These are phyloP conservation scores for Mollisiaceae sp. DNA, from an alignment of 2,329 filamentous ascomycete genomes.

Conservation along the genomic window DNA sequence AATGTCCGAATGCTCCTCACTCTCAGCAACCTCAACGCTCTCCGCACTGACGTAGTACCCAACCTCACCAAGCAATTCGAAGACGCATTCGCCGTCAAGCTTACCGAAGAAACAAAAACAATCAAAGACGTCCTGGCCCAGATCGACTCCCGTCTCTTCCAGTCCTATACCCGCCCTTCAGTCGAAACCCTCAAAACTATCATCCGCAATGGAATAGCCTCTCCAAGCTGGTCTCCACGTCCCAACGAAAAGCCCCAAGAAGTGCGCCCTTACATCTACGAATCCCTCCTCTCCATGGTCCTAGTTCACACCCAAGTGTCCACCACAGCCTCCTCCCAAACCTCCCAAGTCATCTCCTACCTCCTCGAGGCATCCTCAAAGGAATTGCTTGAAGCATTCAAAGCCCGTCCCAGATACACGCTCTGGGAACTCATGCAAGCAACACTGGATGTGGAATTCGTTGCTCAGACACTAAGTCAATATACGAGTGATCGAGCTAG, in stretches of 20 bases:
- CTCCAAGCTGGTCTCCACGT: conserved; percentile 72
- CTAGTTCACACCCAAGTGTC: conserved; percentile 90
- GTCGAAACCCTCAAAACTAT: conserved; percentile 70
- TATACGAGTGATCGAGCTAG: conserved; percentile 86
- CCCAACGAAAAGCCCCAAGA: conserved; percentile 65
- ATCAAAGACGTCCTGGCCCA: conserved; percentile 89
- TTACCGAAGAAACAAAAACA: conserved; percentile 91
- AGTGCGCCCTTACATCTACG: conserved; percentile 88
- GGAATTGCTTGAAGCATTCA: conserved; percentile 83
- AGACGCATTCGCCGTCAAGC: conserved; percentile 88
- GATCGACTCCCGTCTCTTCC: conserved; percentile 90
- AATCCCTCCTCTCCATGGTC: conserved; percentile 82
- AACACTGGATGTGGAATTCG: conserved; percentile 95
- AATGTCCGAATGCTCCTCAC: conserved; percentile 94
- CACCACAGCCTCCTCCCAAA: conserved; percentile 77
- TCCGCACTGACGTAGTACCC: conserved; percentile 83
- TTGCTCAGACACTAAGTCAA: conserved; percentile 88
- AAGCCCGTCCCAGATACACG: conserved; percentile 67
- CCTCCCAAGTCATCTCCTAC: conserved; percentile 81
- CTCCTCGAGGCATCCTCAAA: conserved; percentile 81
- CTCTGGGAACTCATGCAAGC: conserved; percentile 92
- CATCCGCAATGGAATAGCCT: conserved; percentile 74
- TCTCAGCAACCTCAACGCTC: conserved; percentile 85
- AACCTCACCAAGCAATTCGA: conserved; percentile 92
- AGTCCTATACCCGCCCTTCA: conserved; percentile 84